Evolutionary conservation across 2,329 filamentous ascomycete species (phyloP), one percentile per base, ranked within the genome.

Genomic region (Exophiala mesophila): DNA sequence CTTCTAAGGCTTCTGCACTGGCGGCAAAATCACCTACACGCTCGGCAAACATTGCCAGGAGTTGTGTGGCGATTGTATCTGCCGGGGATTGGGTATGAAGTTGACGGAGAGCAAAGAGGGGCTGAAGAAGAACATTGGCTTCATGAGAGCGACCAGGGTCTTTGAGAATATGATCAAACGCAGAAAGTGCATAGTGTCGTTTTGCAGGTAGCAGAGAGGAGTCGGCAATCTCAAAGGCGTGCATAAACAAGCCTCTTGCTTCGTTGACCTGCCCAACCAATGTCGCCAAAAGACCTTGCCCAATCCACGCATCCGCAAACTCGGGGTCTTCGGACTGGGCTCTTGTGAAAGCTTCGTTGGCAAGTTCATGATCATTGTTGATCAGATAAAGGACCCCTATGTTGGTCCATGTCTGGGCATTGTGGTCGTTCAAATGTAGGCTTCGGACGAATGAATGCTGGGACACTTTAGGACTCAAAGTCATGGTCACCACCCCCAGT

Each of bases 301-400:
- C 92, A 5, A 97, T 70, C 94, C 92, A 98, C 12, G 89, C 90
- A 57, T 90, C 81, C 0, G 88, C 82, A 59, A 90, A 95, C 52
- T 96, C 90, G 0, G 94, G 92, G 60, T 98, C 94, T 3, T 85
- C 86, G 1, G 89, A 95, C 62, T 98, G 92, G 3, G 89, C 88
- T 49, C 88, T 77, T 2, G 87, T 88, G 61, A 96, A 97, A 0
- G 87, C 83, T 53, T 89, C 80, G 56, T 94, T 94, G 4, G 92
- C 88, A n/a, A 96, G 73, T 57, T 88, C 77, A 15, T 81, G 64
- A 56, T 98, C 92, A 43, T 85, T 84, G 52, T 94, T 85, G 3
- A 94, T 64, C 12, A 97, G 71, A 45, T 92, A 94, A 6, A 98
- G 71, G 0, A 85, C 82, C 5, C 88, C 92, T 1, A 98, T 69